These are phyloP conservation scores for Calonectria ilicicola DNA, from an alignment of 2,329 filamentous ascomycete genomes.

Conservation along the genomic window DNA sequence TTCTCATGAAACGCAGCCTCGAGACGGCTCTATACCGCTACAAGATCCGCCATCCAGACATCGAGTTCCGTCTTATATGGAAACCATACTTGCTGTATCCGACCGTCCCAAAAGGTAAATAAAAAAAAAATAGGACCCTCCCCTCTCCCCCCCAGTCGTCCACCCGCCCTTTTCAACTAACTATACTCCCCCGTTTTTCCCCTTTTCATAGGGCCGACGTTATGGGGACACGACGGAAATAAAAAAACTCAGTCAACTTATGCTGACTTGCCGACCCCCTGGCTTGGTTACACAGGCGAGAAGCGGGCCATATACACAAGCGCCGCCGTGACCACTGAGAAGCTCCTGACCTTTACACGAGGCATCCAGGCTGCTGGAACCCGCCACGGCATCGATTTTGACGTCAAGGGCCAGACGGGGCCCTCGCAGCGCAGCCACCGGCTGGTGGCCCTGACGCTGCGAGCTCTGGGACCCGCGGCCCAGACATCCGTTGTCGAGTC, in stretches of 20 bases:
- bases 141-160: background rate
- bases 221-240: background rate
- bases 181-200: too few relatives aligned
- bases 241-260: background rate
- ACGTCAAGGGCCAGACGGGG: slow-evolving; percentile 56
- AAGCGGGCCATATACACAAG: slow-evolving; percentile 53
- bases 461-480: slow-evolving; percentile 41
- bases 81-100: slow-evolving; percentile 61
- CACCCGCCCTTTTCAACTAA: background rate
- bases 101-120: slow-evolving; percentile 44
- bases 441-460: slow-evolving; percentile 57
- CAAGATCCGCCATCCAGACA: slow-evolving; percentile 53
- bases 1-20: slow-evolving; percentile 60
- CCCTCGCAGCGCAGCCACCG: slow-evolving; percentile 60
- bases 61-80: slow-evolving; percentile 60
- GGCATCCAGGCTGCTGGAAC: slow-evolving; percentile 48
- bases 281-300: slow-evolving; percentile 37
- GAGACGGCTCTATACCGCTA: slow-evolving; percentile 58
- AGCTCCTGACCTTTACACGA: slow-evolving; percentile 42
- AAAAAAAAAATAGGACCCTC: background rate
- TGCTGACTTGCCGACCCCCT: background rate
- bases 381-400: slow-evolving; percentile 54
- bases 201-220: too few relatives aligned
- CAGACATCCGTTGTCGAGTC: slow-evolving; percentile 56
- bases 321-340: slow-evolving; percentile 43